Conservation (phyloP, 1,284 basidiomycete species). For the Tylopilus orsonianus region DNA sequence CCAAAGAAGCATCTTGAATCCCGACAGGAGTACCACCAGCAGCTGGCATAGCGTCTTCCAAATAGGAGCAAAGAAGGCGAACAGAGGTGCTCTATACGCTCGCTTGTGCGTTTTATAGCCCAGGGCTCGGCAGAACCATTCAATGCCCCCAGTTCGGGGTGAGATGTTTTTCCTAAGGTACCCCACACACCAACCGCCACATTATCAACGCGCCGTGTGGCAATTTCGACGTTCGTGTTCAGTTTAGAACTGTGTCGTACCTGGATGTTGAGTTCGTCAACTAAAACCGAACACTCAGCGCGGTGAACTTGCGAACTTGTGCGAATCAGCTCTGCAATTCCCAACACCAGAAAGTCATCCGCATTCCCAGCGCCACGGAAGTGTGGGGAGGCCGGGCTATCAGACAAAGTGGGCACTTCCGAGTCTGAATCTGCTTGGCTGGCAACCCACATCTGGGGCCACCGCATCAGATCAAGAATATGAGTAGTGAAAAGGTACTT, state of each 20-base stretch:
- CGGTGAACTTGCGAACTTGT: not conserved
- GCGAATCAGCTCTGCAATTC: not conserved
- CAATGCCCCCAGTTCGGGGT: not conserved
- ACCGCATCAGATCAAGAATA: too few relatives aligned
- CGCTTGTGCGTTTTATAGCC: slow-evolving; percentile 16
- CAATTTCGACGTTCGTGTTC: not conserved
- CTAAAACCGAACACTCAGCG: not conserved
- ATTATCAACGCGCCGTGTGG: not conserved
- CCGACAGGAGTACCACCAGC: slow-evolving; percentile 38
- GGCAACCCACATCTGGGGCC: too few relatives aligned
- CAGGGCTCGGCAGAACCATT: slow-evolving; percentile 8
- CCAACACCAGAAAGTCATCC: too few relatives aligned
- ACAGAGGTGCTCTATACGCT: not conserved
- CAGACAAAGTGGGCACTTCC: not conserved
- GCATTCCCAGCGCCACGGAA: not conserved
- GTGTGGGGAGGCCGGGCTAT: not conserved
- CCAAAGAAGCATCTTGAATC: slow-evolving; percentile 39
- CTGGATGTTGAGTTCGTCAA: slow-evolving; percentile 1
- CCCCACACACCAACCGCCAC: slow-evolving; percentile 27
- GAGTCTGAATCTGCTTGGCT: not conserved
- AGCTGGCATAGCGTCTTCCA: slow-evolving; percentile 46
- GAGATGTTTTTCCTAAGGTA: slow-evolving; percentile 45
- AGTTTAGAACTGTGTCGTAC: not conserved
- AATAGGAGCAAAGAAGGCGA: slow-evolving; percentile 25
- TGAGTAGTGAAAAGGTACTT: too few relatives aligned